phyloP scores from a whole-genome alignment of 192 early-diverging fungal genomes.

The Podila epicladia region DNA sequence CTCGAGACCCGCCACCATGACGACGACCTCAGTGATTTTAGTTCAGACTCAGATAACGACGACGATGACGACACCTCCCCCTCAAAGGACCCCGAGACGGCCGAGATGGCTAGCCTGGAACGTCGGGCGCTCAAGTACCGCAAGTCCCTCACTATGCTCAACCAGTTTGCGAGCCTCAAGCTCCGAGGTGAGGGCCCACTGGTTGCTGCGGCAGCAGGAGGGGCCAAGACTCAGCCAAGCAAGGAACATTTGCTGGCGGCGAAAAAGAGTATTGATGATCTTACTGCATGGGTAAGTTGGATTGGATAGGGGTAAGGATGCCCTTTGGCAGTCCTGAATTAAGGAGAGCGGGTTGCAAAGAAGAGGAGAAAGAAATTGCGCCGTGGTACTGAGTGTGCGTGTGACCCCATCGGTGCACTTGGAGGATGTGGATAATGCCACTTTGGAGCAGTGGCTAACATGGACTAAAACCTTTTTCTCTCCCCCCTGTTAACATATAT shows the following conservation, averaged over 20 bases:
- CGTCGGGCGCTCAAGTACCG: slow-evolving; percentile 34
- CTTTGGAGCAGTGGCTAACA: neutral
- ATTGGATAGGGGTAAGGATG: too few relatives aligned
- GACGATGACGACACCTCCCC: slow-evolving; percentile 25
- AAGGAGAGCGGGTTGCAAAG: too few relatives aligned
- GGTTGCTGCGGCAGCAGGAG: slow-evolving; percentile 1
- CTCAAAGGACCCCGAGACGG: slow-evolving; percentile 30
- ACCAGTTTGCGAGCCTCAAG: slow-evolving; percentile 24
- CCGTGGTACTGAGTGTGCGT: too few relatives aligned
- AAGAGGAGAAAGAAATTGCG: too few relatives aligned
- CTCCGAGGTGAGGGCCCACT: neutral
- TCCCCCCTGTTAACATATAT: neutral
- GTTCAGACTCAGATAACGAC: neutral
- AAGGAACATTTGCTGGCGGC: slow-evolving; percentile 47
- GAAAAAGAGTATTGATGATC: slow-evolving; percentile 50
- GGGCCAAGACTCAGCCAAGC: slow-evolving; percentile 18
- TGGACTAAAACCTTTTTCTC: too few relatives aligned
- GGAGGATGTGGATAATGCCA: too few relatives aligned
- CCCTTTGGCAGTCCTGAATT: too few relatives aligned
- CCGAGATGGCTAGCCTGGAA: slow-evolving; percentile 45
- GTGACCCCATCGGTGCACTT: too few relatives aligned
- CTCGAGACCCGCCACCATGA: slow-evolving; percentile 32
- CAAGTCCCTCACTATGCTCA: slow-evolving; percentile 41
- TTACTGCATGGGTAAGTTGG: slow-evolving; percentile 45
- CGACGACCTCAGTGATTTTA: slow-evolving; percentile 9